Evolutionary conservation across 2,329 filamentous ascomycete species (phyloP), one percentile per base, ranked within the genome.

Genomic region (Aschersonia sp.): DNA sequence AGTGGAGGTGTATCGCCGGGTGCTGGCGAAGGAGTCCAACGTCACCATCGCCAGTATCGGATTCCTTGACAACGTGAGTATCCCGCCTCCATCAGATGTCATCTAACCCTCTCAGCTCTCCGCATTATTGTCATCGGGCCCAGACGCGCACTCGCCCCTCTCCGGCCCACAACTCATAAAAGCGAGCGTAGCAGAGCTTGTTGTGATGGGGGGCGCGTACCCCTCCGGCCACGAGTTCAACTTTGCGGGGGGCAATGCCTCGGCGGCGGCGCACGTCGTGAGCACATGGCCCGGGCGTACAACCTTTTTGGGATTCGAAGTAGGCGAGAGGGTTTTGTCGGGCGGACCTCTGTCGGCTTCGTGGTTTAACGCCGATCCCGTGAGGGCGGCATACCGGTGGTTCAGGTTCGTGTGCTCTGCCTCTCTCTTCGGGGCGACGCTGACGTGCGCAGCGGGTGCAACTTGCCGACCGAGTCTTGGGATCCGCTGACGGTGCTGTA

Each of bases 141-240:
- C 63, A 0, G 72, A 75, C 51, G 40, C 42, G 0, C 56, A 63
- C 49, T 69, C 68, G 0, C 43, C 56, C 6, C 60, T 73, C 9
- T 51, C 56, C 6, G 72, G 73, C 0, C 57, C 54, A 1, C 62
- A 62, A 6, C 65, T 76, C 2, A 51, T 75, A 29, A 51, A 58
- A 1, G 47, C 51, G 7, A 75, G 75, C 52, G 71, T 76, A 2
- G 55, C 56, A 1, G 66, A 76, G 54, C 60, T 76, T 1, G 68
- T 75, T 2, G 54, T 76, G 5, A 75, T 75, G 72, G 74, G 73
- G 30, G 73, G 73, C 9, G 56, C 49, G 5, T 77, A 74, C 48
- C 70, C 72, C 0, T 63, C 61, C 0, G 72, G 71, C 6, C 57
- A 61, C 47, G 67, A 72, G 47, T 76, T 61, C 56, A 76, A 77